Evolutionary conservation across 2,329 filamentous ascomycete genomes (phyloP), one percentile per base, ranked within the genome.

Genomic region (Onygenales sp.): DNA sequence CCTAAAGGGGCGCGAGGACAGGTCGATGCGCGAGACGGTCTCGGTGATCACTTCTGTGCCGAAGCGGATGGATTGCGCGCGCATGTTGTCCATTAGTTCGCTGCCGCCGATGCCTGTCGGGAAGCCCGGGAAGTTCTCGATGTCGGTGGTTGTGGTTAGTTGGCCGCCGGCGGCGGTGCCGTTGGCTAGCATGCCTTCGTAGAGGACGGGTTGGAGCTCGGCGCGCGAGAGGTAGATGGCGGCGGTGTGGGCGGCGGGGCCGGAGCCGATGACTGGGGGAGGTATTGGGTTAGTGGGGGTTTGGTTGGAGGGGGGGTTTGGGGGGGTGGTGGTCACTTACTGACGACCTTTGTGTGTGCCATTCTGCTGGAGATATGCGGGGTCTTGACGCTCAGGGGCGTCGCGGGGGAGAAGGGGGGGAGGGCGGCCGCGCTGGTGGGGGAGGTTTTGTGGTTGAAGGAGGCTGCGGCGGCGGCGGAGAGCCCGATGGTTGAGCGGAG

Each of bases 121-220:
- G 76, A 97, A 98, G 47, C 93, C 93, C 31, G 93, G 93, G 74
- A 86, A 98, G 81, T 98, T 98, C 78, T 98, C 93, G 56, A 98
- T 84, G 62, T 98, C 94, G 65, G 95, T 97, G 53, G 93, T 98
- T 31, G 94, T 98, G 53, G 94, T 98, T 62, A 98, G 80, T 79
- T 98, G 93, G 54, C 93, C 93, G 62, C 93, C 93, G 44, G 93
- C 89, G 6, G 93, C 93, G 64, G 94, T 95, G 66, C 92, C 93
- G 68, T 96, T 93, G 64, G 93, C 93, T 71, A 98, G 84, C 81
- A 98, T 95, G 63, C 93, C 93, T 76, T 98, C 93, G 70, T 97
- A 98, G 62, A 98, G 80, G 58, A 96, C 87, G 58, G 93, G 93
- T 74, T 94, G 88, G 69, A 98, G 76, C 71, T 98, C 92, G 57